Base-by-base conservation (phyloP, 1,284 basidiomycete genomes). In the Hemileia vastatrix region DNA sequence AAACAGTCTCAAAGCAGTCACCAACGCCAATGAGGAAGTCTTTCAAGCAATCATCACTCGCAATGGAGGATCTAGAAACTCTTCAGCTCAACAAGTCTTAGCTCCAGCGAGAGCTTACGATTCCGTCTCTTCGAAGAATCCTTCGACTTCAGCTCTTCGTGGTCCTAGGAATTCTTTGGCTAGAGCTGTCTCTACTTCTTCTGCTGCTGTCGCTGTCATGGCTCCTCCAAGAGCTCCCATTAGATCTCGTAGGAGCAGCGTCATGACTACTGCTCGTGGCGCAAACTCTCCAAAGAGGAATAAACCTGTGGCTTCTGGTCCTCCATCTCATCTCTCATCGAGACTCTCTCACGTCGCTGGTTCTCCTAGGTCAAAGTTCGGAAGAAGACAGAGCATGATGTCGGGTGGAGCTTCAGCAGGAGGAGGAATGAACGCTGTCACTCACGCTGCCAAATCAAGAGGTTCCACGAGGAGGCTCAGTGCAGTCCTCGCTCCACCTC, bases 391-490 rank as follows among this genome's bases (percentile, higher is more conserved):
- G 8, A 47, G 61, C 61, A 57, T 4, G 21, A 18, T 19, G 8
- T 36, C 6, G 5, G 44, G 8, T 19, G 23, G 36, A 63, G 32
- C 15, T 27, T 43, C 9, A 33, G 31, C 13, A 21, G 18, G 32
- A n/a, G n/a, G n/a, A n/a, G n/a, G n/a, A n/a, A n/a, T n/a, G n/a
- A n/a, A n/a, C n/a, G 61, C 59, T n/a, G 62, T 62, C 36, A 64
- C 59, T 59, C 61, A 51, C 57, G 54, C 45, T 49, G 44, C 51
- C 54, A 56, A 47, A 33, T 32, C 57, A 51, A 24, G 43, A 47
- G 55, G 45, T 31, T 19, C 15, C 27, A 54, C 47, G 13, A n/a
- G 47, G 43, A 65, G 43, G 45, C 36, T 19, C 45, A 61, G 53
- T 31, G 33, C 23, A 32, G 52, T 49, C 31, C 32, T n/a, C 27